phyloP scores from a whole-genome alignment of 2,329 filamentous ascomycete species.

The Fusarium sp. region DNA sequence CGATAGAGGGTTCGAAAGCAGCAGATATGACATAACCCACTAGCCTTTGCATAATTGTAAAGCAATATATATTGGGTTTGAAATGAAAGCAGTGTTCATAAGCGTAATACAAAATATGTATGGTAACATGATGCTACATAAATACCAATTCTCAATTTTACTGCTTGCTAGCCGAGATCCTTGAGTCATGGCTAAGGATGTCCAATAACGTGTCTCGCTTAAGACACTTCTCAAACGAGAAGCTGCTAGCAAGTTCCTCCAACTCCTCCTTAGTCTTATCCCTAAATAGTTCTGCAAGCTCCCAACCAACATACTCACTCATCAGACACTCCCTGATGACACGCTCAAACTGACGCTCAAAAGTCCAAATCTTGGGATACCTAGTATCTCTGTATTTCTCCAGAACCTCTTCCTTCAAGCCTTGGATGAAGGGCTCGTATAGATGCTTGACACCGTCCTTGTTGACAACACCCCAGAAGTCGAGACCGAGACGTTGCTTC shows the following conservation, averaged over 20 bases:
- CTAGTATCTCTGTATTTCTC: conserved; percentile 59
- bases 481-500: conserved; percentile 67
- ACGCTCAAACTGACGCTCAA: conserved; percentile 65
- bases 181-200: conserved; percentile 56
- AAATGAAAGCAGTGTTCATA: too few species aligned
- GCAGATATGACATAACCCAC: not conserved
- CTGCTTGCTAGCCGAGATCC: conserved; percentile 2
- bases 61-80: too few species aligned
- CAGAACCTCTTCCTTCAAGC: conserved; percentile 60
- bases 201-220: conserved; percentile 66
- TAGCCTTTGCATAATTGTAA: too few species aligned
- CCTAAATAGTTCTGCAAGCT: conserved; percentile 69
- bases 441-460: conserved; percentile 54
- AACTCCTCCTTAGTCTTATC: conserved; percentile 66
- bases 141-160: not conserved
- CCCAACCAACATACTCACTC: conserved; percentile 65
- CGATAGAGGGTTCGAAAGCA: not conserved
- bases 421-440: conserved; percentile 57
- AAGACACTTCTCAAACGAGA: conserved; percentile 68
- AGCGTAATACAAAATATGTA: too few species aligned
- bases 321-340: conserved; percentile 59
- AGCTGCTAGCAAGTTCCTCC: conserved; percentile 66
- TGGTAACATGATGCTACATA: not conserved
- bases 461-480: conserved; percentile 65
- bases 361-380: conserved; percentile 66